These are phyloP conservation scores for Mycena albidolilacea DNA, from an alignment of 768 basidiomycete genomes.

Conservation along the genomic window DNA sequence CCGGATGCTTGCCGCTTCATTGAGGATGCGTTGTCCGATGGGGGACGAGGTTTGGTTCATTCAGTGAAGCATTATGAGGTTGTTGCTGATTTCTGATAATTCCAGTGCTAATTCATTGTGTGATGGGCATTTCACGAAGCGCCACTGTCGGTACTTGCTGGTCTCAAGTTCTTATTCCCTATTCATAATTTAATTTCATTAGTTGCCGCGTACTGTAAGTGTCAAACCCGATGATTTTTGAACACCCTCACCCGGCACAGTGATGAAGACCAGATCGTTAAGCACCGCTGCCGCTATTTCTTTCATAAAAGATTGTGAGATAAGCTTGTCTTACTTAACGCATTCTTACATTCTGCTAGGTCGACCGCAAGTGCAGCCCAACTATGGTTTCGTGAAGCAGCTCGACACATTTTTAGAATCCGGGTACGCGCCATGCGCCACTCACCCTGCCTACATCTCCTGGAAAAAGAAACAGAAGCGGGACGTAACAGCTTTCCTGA, in stretches of 20 bases:
- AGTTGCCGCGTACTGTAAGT: conserved; percentile 38
- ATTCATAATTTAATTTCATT: conserved; percentile 2
- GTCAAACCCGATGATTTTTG: neutral
- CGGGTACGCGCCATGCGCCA: conserved; percentile 59
- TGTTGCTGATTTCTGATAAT: neutral
- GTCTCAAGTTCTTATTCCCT: conserved; percentile 43
- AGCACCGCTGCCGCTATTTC: conserved; percentile 61
- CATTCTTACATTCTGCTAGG: conserved; percentile 43
- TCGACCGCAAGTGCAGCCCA: conserved; percentile 60
- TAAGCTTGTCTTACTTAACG: conserved; percentile 12
- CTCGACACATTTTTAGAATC: conserved; percentile 69
- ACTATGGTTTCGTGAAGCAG: conserved; percentile 72
- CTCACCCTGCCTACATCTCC: conserved; percentile 62
- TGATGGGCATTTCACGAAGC: conserved; percentile 82
- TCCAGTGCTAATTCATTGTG: conserved; percentile 78
- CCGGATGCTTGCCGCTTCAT: conserved; percentile 75
- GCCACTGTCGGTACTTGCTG: conserved; percentile 69
- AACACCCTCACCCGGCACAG: conserved; percentile 45
- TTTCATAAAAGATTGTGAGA: conserved; percentile 65
- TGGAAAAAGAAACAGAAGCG: conserved; percentile 72
- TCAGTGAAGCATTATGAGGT: neutral
- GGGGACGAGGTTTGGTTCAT: conserved; percentile 53
- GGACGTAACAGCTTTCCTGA: conserved; percentile 68
- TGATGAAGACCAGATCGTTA: conserved; percentile 65
- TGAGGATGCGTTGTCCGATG: conserved; percentile 64